These are phyloP conservation scores for Nelumbo lutea DNA, from an alignment of 164 flowering plant species.

Conservation along the genomic window DNA sequence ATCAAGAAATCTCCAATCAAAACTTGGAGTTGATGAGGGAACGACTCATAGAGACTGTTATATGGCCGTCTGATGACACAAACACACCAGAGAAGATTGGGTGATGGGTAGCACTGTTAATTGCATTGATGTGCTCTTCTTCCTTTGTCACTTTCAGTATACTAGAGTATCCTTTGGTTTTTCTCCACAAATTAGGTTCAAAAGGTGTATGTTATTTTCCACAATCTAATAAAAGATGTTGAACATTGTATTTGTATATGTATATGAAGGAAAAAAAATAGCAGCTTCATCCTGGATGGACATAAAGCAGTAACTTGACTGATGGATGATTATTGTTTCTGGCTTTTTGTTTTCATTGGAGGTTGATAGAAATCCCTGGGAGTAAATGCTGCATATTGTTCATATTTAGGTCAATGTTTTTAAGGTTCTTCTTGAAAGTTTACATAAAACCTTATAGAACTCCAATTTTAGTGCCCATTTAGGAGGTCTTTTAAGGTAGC, in stretches of 20 bases:
- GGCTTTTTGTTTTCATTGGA: no score
- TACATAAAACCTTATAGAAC: no score
- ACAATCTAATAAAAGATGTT: slow-evolving; percentile 16
- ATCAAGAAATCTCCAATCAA: slow-evolving; percentile 64
- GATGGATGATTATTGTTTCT: no score
- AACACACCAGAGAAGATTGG: slow-evolving; percentile 53
- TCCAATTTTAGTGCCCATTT: no score
- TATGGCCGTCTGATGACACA: slow-evolving; percentile 39
- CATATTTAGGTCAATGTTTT: no score
- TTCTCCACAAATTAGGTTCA: slow-evolving; percentile 3
- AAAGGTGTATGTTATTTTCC: slow-evolving; percentile 23
- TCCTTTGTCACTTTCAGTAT: background rate
- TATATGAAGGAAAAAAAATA: background rate
- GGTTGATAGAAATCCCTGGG: no score
- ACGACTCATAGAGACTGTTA: slow-evolving; percentile 58
- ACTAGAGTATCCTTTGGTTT: background rate
- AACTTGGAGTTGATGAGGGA: slow-evolving; percentile 96
- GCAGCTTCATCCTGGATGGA: background rate
- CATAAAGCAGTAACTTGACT: background rate
- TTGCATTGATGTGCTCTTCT: background rate
- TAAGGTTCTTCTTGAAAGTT: no score
- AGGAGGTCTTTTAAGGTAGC: no score
- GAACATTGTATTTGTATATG: background rate
- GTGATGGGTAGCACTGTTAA: slow-evolving; percentile 17
- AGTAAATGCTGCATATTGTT: no score